Evolutionary conservation across 768 basidiomycete genomes (phyloP), one percentile per base, ranked within the genome.

Genomic region (Gymnopilus dilepis): DNA sequence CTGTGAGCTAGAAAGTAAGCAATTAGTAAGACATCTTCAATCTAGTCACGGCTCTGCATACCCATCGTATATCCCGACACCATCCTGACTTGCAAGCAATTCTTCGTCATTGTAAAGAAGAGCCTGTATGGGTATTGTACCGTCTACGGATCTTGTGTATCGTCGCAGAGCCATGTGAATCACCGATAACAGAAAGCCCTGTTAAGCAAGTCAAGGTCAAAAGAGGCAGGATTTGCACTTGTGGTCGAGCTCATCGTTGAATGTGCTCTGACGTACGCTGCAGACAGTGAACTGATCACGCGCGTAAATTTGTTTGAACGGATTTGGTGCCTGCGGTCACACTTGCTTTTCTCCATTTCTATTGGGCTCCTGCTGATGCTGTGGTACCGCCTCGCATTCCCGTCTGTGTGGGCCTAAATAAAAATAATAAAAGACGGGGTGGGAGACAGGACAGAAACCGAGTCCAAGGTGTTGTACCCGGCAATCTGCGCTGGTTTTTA

Each of bases 1-100:
- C 81, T 94, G 90, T 59, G 82, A 81, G 56, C 95, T 97, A 52
- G 67, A 73, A 70, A 72, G 74, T 74, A 73, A 71, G 64, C 62
- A 69, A 55, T 42, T 50, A 47, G 60, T 50, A 55, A 60, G 45
- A 57, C 24, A 55, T 61, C 45, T 52, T 55, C 56, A 67, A 40
- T 28, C 50, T 24, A 2, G 28, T 60, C 61, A 62, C 45, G 63
- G 67, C 30, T 60, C 38, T 28, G 77, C 89, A 63, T 73, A 96
- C 95, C 94, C 94, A 66, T 95, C 89, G 69, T 99, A 99, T 58
- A 99, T 88, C 0, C 96, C 96, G 5, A 98, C 89, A 53, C 78
- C 78, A 45, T 94, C 90, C 70, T 94, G 93, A 45, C 82, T 85
- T 6, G 85, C 80, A 2, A 92, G 76, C 30, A 92, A 77, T 45